Percentiles rank a stretch among this genome's conserved stretches.
Evolutionary conservation across 148 eudicot species (phyloP).

Genomic region (Chenopodium quinoa): DNA sequence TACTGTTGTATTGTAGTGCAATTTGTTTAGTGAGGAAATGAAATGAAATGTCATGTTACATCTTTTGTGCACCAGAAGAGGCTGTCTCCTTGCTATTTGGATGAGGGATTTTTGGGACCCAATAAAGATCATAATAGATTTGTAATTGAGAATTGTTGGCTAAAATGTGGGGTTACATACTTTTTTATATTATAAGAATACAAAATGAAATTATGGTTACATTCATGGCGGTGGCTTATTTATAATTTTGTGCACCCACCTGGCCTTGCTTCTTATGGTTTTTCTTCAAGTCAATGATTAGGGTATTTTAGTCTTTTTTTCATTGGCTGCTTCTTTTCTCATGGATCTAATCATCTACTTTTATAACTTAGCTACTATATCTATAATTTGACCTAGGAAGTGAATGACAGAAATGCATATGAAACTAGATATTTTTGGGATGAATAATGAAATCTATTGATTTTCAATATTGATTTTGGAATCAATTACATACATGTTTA

Average conservation of each 20-base stretch:
- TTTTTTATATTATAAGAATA: conserved; percentile 17
- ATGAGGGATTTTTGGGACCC: conserved; percentile 22
- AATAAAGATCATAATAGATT: conserved; percentile 23
- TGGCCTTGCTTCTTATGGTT: conserved; percentile 20
- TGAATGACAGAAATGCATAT: no score
- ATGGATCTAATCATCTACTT: background rate
- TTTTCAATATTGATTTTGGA: no score
- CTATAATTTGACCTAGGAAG: no score
- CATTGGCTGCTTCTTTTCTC: conserved; percentile 22
- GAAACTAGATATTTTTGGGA: no score
- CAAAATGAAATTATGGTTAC: conserved; percentile 16
- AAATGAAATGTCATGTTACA: conserved; percentile 9
- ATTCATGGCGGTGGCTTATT: conserved; percentile 22
- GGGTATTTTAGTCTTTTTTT: conserved; percentile 2
- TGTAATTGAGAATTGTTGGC: conserved; percentile 27
- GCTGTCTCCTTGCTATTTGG: conserved; percentile 29
- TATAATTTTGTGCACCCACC: conserved; percentile 12
- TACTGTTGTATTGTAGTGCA: background rate
- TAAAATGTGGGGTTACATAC: conserved; percentile 17
- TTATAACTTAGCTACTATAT: no score
- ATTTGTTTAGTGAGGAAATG: background rate
- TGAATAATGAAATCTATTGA: no score
- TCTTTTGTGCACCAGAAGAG: background rate
- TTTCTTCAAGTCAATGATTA: conserved; percentile 23
- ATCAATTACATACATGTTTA: no score